Percentiles rank a stretch among this genome's conserved stretches.
Evolutionary conservation across 2,329 filamentous ascomycete species (phyloP).

Genomic region (Penicillium psychrosexuale): DNA sequence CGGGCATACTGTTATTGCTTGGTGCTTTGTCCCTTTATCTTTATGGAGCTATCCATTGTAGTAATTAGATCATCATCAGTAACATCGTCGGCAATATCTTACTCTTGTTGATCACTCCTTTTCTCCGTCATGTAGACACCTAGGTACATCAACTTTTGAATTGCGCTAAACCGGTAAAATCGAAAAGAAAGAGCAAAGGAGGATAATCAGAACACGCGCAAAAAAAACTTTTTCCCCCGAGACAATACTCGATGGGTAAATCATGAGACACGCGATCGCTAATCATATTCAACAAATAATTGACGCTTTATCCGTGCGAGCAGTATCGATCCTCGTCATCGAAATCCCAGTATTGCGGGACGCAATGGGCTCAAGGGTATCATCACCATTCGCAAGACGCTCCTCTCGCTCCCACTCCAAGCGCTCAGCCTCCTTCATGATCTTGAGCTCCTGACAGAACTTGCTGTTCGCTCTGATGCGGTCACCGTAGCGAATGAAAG

Average conservation of each 20-base stretch:
- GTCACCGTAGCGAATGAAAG: constrained; percentile 43
- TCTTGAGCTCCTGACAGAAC: constrained; percentile 42
- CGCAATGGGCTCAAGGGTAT: constrained; percentile 11
- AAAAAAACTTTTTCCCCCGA: neutral
- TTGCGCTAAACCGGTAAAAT: neutral
- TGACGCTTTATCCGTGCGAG: constrained; percentile 21
- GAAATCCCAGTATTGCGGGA: constrained; percentile 11
- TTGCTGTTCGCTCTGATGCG: constrained; percentile 41
- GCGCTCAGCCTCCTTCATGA: constrained; percentile 33
- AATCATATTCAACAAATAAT: constrained; percentile 16
- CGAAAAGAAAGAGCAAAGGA: neutral
- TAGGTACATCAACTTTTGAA: constrained; percentile 2
- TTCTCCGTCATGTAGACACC: no score
- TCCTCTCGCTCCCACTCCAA: constrained; percentile 22
- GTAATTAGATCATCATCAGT: no score
- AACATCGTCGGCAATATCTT: no score
- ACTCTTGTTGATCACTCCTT: no score
- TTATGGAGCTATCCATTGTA: no score
- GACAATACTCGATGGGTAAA: neutral
- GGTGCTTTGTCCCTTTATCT: no score
- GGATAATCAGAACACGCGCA: neutral
- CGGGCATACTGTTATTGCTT: no score
- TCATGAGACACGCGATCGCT: neutral
- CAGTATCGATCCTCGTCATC: constrained; percentile 20
- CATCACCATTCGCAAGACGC: neutral